Conservation (phyloP, 164 flowering plant species). For the Platanus orientalis region DNA sequence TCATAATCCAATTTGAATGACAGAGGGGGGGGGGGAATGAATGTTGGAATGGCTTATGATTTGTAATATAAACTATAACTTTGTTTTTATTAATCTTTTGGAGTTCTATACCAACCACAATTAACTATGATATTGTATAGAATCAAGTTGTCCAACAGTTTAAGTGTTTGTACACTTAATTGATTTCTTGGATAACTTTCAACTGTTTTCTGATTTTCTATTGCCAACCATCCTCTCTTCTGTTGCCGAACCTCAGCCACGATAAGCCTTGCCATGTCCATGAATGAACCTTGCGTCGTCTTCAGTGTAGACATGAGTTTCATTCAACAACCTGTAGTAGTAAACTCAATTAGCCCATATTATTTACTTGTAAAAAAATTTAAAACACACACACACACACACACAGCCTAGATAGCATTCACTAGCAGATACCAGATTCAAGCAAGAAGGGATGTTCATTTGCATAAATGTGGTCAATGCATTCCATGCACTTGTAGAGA, state of each 20-base stretch:
- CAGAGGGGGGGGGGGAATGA: too few species aligned
- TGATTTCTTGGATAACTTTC: not conserved
- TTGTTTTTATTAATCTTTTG: not conserved
- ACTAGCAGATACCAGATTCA: too few species aligned
- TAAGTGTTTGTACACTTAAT: not conserved
- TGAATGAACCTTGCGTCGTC: constrained; percentile 73
- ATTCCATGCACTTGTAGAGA: too few species aligned
- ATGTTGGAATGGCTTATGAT: too few species aligned
- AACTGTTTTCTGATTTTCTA: not conserved
- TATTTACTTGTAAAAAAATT: too few species aligned
- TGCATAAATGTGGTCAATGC: too few species aligned
- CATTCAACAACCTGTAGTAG: constrained; percentile 59
- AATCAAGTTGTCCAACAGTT: not conserved
- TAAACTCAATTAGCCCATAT: too few species aligned
- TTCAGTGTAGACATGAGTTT: constrained; percentile 81
- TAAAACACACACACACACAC: too few species aligned
- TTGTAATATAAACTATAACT: not conserved
- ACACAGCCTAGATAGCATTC: too few species aligned
- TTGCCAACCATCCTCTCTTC: not conserved
- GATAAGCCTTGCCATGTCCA: constrained; percentile 65
- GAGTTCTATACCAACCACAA: constrained; percentile 1
- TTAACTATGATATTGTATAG: not conserved
- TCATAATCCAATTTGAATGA: too few species aligned
- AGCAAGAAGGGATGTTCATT: too few species aligned
- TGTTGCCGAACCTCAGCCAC: constrained; percentile 20